Conservation (phyloP, 2,329 filamentous ascomycete species). For the Fusarium haematococcum region DNA sequence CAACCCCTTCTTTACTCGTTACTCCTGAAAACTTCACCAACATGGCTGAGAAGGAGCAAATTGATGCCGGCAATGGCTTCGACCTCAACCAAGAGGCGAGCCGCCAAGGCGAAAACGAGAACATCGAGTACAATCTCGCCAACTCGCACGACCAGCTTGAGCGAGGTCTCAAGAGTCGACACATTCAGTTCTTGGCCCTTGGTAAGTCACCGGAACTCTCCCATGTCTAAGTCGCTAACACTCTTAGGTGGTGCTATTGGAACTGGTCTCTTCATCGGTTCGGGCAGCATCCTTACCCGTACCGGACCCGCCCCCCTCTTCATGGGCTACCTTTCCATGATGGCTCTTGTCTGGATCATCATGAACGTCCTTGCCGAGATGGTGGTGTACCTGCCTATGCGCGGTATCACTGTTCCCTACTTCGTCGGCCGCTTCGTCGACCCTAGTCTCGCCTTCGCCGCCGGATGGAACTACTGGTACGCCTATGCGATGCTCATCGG, state of each 20-base stretch:
- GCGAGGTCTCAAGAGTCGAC: constrained; percentile 69
- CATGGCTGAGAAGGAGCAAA: constrained; percentile 35
- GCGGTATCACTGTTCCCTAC: constrained; percentile 68
- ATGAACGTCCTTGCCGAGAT: constrained; percentile 62
- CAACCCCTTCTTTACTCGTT: neutral
- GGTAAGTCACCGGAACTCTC: neutral
- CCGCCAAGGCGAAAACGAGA: constrained; percentile 33
- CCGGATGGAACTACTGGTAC: constrained; percentile 73
- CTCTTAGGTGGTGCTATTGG: constrained; percentile 64
- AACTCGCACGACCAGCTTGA: constrained; percentile 59
- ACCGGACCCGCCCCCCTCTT: constrained; percentile 25
- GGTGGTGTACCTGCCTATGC: constrained; percentile 65
- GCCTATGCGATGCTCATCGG: constrained; percentile 69
- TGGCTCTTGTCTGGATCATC: constrained; percentile 12
- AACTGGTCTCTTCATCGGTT: constrained; percentile 70
- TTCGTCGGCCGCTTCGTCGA: constrained; percentile 68
- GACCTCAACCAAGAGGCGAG: constrained; percentile 44
- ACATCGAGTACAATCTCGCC: constrained; percentile 53
- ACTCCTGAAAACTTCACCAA: neutral
- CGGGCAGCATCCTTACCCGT: constrained; percentile 17
- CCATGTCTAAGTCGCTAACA: neutral
- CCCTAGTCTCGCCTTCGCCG: constrained; percentile 66
- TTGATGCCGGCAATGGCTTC: constrained; percentile 34
- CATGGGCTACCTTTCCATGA: constrained; percentile 26
- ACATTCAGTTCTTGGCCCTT: constrained; percentile 67